Evolutionary conservation across 345 rosid species (phyloP).

Genomic region (Gossypium longicalyx): DNA sequence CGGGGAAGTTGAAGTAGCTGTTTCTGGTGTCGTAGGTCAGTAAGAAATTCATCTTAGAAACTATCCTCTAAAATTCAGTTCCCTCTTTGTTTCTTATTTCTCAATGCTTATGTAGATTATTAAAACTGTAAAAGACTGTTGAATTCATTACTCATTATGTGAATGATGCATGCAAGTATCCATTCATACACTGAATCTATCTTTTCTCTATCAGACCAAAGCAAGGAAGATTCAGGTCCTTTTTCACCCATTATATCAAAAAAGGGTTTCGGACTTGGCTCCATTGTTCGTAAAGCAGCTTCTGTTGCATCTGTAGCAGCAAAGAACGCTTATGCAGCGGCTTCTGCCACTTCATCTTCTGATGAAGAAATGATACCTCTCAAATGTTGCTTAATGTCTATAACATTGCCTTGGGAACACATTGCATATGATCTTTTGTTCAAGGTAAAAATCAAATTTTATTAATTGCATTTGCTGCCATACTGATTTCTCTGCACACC

Average conservation of each 20-base stretch:
- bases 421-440: constrained; percentile 90
- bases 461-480: neutral
- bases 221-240: constrained; percentile 74
- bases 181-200: constrained; percentile 18
- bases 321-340: constrained; percentile 91
- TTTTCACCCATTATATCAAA: constrained; percentile 78
- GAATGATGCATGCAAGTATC: constrained; percentile 15
- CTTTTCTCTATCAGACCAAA: constrained; percentile 66
- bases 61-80: neutral
- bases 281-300: constrained; percentile 85
- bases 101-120: neutral
- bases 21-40: constrained; percentile 81
- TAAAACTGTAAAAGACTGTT: neutral
- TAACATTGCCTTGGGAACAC: constrained; percentile 92
- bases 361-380: constrained; percentile 91
- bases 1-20: constrained; percentile 98
- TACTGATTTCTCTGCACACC: neutral
- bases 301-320: constrained; percentile 92
- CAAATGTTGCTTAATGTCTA: constrained; percentile 92
- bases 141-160: neutral
- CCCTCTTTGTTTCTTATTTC: neutral
- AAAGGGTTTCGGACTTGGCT: constrained; percentile 76
- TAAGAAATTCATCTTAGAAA: constrained; percentile 1
- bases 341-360: constrained; percentile 50
- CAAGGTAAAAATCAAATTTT: constrained; percentile 49